phyloP scores from a whole-genome alignment of 495 filamentous ascomycete genomes.

The Xylaria castorea region DNA sequence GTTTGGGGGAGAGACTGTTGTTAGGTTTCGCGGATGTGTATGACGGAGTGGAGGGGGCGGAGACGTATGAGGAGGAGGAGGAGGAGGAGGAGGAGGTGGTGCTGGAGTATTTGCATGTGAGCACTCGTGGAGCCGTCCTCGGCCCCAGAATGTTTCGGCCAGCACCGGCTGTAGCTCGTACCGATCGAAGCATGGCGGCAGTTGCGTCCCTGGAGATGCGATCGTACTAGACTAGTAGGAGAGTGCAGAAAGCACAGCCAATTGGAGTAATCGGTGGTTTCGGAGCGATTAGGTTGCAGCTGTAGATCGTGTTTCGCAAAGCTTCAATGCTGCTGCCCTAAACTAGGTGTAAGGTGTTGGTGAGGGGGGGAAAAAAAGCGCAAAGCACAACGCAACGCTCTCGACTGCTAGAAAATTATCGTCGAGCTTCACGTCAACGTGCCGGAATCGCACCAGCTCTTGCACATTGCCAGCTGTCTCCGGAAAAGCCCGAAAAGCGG shows the following conservation, averaged over 20 bases:
- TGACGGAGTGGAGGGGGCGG: constrained; percentile 31
- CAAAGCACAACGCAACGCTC: constrained; percentile 11
- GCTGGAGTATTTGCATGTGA: constrained; percentile 48
- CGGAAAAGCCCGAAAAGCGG: constrained; percentile 26
- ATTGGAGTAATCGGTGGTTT: constrained; percentile 1
- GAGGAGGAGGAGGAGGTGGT: constrained; percentile 33
- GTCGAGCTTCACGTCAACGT: constrained; percentile 12
- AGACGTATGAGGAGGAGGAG: constrained; percentile 26
- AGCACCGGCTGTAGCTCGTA: constrained; percentile 45
- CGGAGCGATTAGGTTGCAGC: background rate
- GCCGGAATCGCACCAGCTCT: background rate
- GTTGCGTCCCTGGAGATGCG: background rate
- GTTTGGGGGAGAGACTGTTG: constrained; percentile 31
- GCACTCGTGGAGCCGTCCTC: constrained; percentile 47
- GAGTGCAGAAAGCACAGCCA: background rate
- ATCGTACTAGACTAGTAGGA: constrained; percentile 6
- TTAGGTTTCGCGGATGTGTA: constrained; percentile 30
- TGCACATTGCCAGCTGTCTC: constrained; percentile 8
- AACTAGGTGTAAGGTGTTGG: background rate
- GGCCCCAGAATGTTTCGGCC: constrained; percentile 45
- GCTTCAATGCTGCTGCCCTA: background rate
- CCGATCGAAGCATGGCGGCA: constrained; percentile 53
- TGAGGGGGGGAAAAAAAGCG: constrained; percentile 21
- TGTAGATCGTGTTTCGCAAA: too few relatives aligned
- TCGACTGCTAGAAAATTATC: constrained; percentile 13